Percentiles rank a stretch among this genome's conserved stretches.
Conservation (phyloP, 202 grass and related monocot genomes). For the Carex arenaria region DNA sequence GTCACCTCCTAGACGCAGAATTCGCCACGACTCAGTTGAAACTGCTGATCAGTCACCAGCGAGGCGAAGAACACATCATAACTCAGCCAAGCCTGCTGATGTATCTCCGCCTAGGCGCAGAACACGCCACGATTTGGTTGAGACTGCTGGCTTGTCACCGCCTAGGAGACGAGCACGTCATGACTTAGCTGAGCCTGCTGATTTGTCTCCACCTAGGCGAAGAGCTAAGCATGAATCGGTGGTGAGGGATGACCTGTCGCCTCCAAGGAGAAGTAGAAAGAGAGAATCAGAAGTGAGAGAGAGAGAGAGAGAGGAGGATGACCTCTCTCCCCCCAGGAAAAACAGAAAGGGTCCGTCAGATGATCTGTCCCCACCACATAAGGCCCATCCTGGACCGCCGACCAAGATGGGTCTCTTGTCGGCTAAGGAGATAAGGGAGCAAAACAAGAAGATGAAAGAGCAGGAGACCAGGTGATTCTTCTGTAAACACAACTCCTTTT, state of each 20-base stretch:
- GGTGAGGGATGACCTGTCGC: slow-evolving; percentile 33
- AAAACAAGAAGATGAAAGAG: slow-evolving; percentile 64
- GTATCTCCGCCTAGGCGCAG: slow-evolving; percentile 38
- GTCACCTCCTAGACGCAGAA: slow-evolving; percentile 11
- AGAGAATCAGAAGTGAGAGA: slow-evolving; percentile 24
- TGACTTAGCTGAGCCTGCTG: slow-evolving; percentile 3
- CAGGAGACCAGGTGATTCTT: slow-evolving; percentile 38
- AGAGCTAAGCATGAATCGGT: slow-evolving; percentile 2
- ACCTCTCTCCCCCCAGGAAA: slow-evolving; percentile 58
- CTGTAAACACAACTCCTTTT: neutral
- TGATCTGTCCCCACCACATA: slow-evolving; percentile 41
- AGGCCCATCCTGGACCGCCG: slow-evolving; percentile 1
- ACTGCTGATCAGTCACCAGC: slow-evolving; percentile 29
- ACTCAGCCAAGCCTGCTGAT: slow-evolving; percentile 26
- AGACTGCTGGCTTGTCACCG: slow-evolving; percentile 8
- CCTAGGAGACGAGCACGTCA: slow-evolving; percentile 1
- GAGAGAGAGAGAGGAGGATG: slow-evolving; percentile 23
- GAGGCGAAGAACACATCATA: neutral
- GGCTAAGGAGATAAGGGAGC: slow-evolving; percentile 62
- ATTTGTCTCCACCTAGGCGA: slow-evolving; percentile 30
- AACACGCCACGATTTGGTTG: slow-evolving; percentile 23
- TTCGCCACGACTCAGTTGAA: slow-evolving; percentile 13
- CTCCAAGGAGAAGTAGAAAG: slow-evolving; percentile 46
- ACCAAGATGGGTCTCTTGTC: slow-evolving; percentile 53
- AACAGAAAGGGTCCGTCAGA: slow-evolving; percentile 42